A percentile compares a stretch with the other conserved stretches of the same genome.
Evolutionary conservation across 176 grass and related monocot genomes (phyloP).

Genomic region (Triticum monococcum): DNA sequence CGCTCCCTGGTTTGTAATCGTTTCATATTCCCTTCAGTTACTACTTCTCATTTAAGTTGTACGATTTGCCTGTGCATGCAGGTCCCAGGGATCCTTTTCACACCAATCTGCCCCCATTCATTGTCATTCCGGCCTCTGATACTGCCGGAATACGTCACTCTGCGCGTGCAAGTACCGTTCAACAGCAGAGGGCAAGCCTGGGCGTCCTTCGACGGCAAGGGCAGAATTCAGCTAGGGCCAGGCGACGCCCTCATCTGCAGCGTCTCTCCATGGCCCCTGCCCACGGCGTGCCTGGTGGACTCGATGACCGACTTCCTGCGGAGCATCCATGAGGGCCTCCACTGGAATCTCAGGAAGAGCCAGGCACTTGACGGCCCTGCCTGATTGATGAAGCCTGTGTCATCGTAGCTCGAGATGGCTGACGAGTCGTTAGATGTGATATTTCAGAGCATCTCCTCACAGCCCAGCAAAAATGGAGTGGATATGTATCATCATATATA

Average conservation of each 20-base stretch:
- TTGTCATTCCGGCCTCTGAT: slow-evolving; percentile 69
- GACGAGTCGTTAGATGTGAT: slow-evolving; percentile 3
- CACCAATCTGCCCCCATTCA: slow-evolving; percentile 80
- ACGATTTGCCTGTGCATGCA: slow-evolving; percentile 27
- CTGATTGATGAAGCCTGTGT: slow-evolving; percentile 1
- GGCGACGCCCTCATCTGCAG: slow-evolving; percentile 74
- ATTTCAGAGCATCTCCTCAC: slow-evolving; percentile 23
- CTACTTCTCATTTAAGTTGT: too few species aligned
- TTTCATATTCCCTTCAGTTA: not conserved
- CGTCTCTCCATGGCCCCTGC: slow-evolving; percentile 64
- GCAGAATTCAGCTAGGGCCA: slow-evolving; percentile 55
- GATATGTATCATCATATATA: not conserved
- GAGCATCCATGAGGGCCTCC: slow-evolving; percentile 76
- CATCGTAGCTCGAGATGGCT: not conserved
- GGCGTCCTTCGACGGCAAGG: slow-evolving; percentile 87
- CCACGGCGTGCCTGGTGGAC: slow-evolving; percentile 69
- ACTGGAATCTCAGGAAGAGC: slow-evolving; percentile 78
- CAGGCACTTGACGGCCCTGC: slow-evolving; percentile 55
- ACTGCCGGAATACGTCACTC: slow-evolving; percentile 57
- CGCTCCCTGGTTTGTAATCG: not conserved
- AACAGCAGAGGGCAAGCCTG: slow-evolving; percentile 80
- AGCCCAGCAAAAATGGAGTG: not conserved
- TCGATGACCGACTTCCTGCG: slow-evolving; percentile 64
- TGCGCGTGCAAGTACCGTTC: slow-evolving; percentile 68
- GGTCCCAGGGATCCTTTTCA: slow-evolving; percentile 85